These are phyloP conservation scores for Helotiales sp. DNA, from an alignment of 2,329 filamentous ascomycete species.

Conservation along the genomic window DNA sequence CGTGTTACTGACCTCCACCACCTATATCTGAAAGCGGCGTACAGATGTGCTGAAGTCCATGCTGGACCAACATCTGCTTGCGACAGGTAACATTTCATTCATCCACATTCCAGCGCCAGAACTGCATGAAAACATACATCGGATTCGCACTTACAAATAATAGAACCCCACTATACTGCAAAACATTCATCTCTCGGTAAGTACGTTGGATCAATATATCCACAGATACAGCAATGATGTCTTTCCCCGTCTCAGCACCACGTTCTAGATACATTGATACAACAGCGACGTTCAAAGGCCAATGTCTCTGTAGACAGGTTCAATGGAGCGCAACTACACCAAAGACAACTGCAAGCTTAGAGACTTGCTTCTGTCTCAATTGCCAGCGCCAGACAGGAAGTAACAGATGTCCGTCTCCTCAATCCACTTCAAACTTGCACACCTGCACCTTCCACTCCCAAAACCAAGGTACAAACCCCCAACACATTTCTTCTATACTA, in stretches of 20 bases:
- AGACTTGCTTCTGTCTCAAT: not conserved
- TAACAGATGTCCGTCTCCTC: not conserved
- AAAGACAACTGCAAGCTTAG: not conserved
- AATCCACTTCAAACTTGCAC: not conserved
- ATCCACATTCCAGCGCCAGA: no score
- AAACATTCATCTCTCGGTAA: no score
- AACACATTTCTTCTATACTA: not conserved
- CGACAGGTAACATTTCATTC: no score
- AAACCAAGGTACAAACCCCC: not conserved
- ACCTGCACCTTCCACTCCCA: not conserved
- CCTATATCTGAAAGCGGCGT: no score
- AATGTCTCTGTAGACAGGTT: not conserved
- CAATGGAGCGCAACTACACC: not conserved
- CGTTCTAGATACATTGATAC: not conserved
- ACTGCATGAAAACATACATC: no score
- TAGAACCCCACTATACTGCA: no score
- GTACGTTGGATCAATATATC: not conserved
- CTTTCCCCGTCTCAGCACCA: not conserved
- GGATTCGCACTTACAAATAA: no score
- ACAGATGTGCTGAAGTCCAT: no score
- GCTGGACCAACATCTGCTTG: no score
- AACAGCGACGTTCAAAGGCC: not conserved
- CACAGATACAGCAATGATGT: not conserved
- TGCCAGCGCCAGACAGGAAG: not conserved
- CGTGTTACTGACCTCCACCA: no score